Evolutionary conservation across 805 yeast species (phyloP), one percentile per base, ranked within the genome.

Genomic region (Candida loeiensis): DNA sequence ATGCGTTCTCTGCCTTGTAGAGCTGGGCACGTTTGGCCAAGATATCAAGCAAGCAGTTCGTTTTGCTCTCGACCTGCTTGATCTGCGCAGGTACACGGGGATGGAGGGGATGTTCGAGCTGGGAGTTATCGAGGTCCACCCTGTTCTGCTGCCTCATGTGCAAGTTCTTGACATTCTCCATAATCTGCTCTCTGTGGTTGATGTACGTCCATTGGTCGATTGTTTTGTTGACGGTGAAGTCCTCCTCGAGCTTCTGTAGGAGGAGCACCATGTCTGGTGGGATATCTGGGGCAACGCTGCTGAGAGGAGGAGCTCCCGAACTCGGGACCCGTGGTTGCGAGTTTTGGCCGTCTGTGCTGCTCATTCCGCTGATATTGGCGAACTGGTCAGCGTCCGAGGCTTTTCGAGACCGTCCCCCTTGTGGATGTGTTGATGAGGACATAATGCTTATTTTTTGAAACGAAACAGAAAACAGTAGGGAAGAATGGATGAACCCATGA

Each of bases 1-100:
- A 71, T 0, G 97, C 96, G 7, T 72, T 67, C 41, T 85, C 89
- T 1, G 59, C 27, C 39, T 77, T 78, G 46, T 80, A 80, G 3
- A 77, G 63, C 13, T 74, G 68, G 3, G 87, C 95, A 26, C 99
- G 67, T 40, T 79, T 82, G 32, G 90, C 69, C 43, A 93, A 64
- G 12, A 88, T 81, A 6, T 81, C 71, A 2, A 91, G 82, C 44
- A 93, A 64, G 41, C 82, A 78, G 41, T 80, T 85, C 58, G 64
- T 12, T 64, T 58, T 45, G 15, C 17, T 29, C 20, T 39, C 39
- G 1, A 47, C 56, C 12, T 45, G 37, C 13, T 54, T 38, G n/a
- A 46, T 36, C 22, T 55, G 60, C 8, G 56, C 45, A 5, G 59
- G 41, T 26, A 71, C 72, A 45, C 87, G 64, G 1, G 89, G 91